Percentiles rank a stretch among this genome's conserved stretches.
These are phyloP conservation scores for Bifiguratus adelaidae DNA, from an alignment of 192 early-diverging fungal species.

Conservation along the genomic window DNA sequence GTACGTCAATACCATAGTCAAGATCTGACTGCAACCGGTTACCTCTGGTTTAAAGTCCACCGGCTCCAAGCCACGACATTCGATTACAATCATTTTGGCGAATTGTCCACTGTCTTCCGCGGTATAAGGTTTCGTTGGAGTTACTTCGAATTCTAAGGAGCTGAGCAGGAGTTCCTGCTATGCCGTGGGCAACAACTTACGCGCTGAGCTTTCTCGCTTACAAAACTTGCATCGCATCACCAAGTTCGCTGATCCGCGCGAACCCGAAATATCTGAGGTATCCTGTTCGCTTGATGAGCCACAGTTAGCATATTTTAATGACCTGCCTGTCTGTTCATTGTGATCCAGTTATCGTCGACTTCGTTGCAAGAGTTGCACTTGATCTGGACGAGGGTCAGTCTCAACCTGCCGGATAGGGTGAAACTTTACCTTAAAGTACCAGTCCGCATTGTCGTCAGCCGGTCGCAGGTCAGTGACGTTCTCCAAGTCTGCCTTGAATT, in stretches of 20 bases:
- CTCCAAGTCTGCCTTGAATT: conserved; percentile 68
- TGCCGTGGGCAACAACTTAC: too few relatives aligned
- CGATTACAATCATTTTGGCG: conserved; percentile 53
- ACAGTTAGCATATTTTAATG: background rate
- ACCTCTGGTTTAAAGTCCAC: conserved; percentile 63
- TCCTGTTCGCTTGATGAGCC: conserved; percentile 33
- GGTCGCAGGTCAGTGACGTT: conserved; percentile 70
- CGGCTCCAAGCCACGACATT: conserved; percentile 77
- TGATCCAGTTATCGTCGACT: conserved; percentile 51
- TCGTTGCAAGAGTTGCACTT: conserved; percentile 78
- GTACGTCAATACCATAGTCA: background rate
- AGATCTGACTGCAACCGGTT: background rate
- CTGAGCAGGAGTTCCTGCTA: too few relatives aligned
- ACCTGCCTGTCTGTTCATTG: conserved; percentile 45
- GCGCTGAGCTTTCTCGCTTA: conserved; percentile 58
- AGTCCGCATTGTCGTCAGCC: conserved; percentile 44
- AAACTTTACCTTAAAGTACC: conserved; percentile 51
- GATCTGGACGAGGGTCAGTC: conserved; percentile 20
- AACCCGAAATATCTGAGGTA: conserved; percentile 48
- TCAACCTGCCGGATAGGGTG: background rate
- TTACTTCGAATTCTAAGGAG: background rate
- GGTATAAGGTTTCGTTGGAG: conserved; percentile 33
- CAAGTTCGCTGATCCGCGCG: conserved; percentile 73
- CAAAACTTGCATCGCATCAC: conserved; percentile 91
- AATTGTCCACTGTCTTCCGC: conserved; percentile 47